Base-by-base conservation (phyloP, 2,329 filamentous ascomycete species). In the Sporothrix protearum region DNA sequence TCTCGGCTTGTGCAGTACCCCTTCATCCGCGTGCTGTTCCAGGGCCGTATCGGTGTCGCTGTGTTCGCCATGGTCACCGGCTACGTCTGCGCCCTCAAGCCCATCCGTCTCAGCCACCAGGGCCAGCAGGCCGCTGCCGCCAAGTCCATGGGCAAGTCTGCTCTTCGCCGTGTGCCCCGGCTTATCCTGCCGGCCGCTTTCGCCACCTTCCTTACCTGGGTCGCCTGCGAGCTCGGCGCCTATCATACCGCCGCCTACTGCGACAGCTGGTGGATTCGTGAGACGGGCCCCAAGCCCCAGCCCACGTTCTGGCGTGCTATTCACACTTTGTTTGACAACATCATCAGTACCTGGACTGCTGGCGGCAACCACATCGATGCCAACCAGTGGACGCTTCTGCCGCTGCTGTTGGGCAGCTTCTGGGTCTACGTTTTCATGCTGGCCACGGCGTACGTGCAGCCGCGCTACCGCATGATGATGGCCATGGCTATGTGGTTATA, bases 61-160 rank as follows among this genome's bases (percentile, higher is more conserved):
- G 87, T 91, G 74, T 91, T 91, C 79, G 85, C 89, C 76, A 83
- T 91, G 63, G 87, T 90, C 51, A 88, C 88, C 28, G 88, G 88
- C 71, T 90, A 89, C 76, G 88, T 89, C 68, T 89, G 88, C 79
- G 85, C 86, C 3, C 82, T 89, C 69, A 89, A 89, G 76, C 86
- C 88, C 19, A 83, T 90, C 72, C 83, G 84, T 70, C 83, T 86
- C 68, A 85, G 82, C 76, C 83, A 85, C 69, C 80, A 85, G 42
- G 87, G 86, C 68, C 83, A 86, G 75, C 82, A 83, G 71, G 83
- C 86, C 55, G 82, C 81, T 0, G 86, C 87, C 14, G 85, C 88
- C 74, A 80, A 77, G 25, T 83, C 85, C 51, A 83, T 90, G 73
- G 84, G 86, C 71, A 85, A 83, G 74, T 88, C 86, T 16, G 85